Base-by-base conservation (phyloP, 106 monocot genomes). In the Dendrobium huoshanense region DNA sequence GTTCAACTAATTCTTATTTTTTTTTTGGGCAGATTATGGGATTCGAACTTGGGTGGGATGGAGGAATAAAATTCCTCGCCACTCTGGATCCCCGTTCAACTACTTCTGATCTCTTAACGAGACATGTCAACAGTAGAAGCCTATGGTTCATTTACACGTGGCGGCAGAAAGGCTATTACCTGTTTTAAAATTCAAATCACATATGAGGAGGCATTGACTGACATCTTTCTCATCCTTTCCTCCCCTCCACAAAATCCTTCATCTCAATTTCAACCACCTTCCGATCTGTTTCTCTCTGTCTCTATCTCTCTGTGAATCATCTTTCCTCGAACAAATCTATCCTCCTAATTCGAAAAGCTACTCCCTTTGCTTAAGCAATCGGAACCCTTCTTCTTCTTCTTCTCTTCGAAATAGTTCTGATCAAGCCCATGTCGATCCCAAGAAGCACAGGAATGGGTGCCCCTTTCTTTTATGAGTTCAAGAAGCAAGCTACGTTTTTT, bases 401-500 rank as follows among this genome's bases (percentile, higher is more conserved):
- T 77, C 33, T 56, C 18, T 18, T 37, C 59, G 18, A 4, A 17
- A 31, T 7, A 20, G 11, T 40, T 29, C 33, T 11, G 65, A 45
- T 51, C 45, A 47, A 40, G 51, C 10, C 24, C 65, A 80, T 68
- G 77, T 81, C 85, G n/a, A 72, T 79, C 27, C 59, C 72, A 16
- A 44, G 79, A 24, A 77, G 51, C 41, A 56, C 4, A 9, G 75
- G 25, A 55, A 90, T 85, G 86, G 90, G 84, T 19, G 81, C 81
- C 24, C 84, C 90, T 19, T 85, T 88, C 83, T 82, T 95, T 81
- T 47, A 80, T 13, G 91, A 90, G 65, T 51, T 94, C 68, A 94
- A 85, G 84, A 89, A 90, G 73, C 92, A 92, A 48, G 94, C 94
- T 20, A 87, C 89, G 13, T 81, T 33, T 77, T 94, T 87, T 79